A percentile compares a stretch with the other conserved stretches of the same genome.
Conservation (phyloP, 1,284 basidiomycete genomes). For the Paramarasmius palmivorus region DNA sequence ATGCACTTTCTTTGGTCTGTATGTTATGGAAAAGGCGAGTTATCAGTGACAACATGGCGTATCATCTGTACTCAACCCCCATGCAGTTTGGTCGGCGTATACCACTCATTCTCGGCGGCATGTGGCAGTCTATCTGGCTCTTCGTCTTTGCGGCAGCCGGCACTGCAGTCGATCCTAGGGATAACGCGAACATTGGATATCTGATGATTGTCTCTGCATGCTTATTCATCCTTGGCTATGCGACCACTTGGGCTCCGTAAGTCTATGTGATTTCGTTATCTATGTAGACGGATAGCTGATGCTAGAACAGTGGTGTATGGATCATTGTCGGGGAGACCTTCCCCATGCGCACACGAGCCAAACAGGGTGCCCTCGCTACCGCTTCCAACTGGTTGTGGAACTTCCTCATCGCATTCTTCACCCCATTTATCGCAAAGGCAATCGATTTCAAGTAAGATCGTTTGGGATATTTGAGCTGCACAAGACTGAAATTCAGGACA, state of each 20-base stretch:
- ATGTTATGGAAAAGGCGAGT: constrained; percentile 71
- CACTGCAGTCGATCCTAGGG: constrained; percentile 58
- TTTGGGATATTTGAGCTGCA: too few relatives aligned
- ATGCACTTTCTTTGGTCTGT: constrained; percentile 71
- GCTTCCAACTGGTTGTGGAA: constrained; percentile 66
- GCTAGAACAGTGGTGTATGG: constrained; percentile 55
- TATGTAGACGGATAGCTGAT: constrained; percentile 1
- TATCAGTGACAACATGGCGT: too few relatives aligned
- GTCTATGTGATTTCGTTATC: constrained; percentile 15
- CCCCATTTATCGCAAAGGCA: constrained; percentile 58
- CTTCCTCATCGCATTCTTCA: constrained; percentile 79
- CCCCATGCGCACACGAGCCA: constrained; percentile 72
- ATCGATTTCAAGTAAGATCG: constrained; percentile 66
- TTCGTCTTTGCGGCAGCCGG: constrained; percentile 80
- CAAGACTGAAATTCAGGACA: too few relatives aligned
- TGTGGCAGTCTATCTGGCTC: constrained; percentile 78
- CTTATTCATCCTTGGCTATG: constrained; percentile 78
- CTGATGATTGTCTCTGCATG: constrained; percentile 78
- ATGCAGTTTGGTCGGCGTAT: constrained; percentile 62
- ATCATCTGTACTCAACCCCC: too few relatives aligned
- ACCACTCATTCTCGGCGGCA: constrained; percentile 67
- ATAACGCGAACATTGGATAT: constrained; percentile 51
- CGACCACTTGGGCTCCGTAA: constrained; percentile 72
- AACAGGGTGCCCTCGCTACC: constrained; percentile 75
- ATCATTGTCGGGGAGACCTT: constrained; percentile 79